These are phyloP conservation scores for Aspergillus sp. DNA, from an alignment of 2,329 filamentous ascomycete species.

Conservation along the genomic window DNA sequence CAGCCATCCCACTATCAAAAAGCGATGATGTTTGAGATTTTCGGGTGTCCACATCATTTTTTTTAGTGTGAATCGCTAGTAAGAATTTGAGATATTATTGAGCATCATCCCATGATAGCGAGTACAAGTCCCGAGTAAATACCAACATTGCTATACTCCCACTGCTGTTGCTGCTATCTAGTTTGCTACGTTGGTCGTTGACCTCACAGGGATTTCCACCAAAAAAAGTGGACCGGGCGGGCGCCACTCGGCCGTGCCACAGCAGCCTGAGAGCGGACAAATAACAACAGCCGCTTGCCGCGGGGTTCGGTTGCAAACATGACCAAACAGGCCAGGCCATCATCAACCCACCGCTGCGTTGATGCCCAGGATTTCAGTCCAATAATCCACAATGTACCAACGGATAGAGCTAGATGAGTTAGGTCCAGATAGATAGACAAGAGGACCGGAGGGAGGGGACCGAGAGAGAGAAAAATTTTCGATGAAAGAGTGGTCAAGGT, in stretches of 20 bases:
- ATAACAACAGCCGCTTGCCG: conserved; percentile 21
- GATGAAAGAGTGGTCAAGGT: conserved; percentile 11
- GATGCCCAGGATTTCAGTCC: conserved; percentile 39
- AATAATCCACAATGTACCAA: conserved; percentile 19
- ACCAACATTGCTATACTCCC: neutral
- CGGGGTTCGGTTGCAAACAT: conserved; percentile 29
- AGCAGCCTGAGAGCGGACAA: conserved; percentile 17
- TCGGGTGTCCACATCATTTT: neutral
- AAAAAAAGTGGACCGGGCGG: conserved; percentile 20
- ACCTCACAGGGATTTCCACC: conserved; percentile 17
- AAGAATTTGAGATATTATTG: neutral
- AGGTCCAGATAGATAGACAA: conserved; percentile 10
- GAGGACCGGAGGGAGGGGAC: conserved; percentile 11
- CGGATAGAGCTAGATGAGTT: conserved; percentile 17
- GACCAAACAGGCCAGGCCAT: conserved; percentile 17
- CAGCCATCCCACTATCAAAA: conserved; percentile 2
- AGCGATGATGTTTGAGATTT: conserved; percentile 1
- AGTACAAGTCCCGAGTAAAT: neutral
- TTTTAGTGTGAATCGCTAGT: conserved; percentile 5
- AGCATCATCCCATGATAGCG: neutral
- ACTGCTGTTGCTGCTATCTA: too few species aligned
- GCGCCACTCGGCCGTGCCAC: conserved; percentile 25
- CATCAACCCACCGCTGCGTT: conserved; percentile 34
- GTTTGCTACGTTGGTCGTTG: conserved; percentile 8
- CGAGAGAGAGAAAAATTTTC: conserved; percentile 26